Conservation (phyloP, 1,284 basidiomycete genomes). For the Chalciporus sp. region DNA sequence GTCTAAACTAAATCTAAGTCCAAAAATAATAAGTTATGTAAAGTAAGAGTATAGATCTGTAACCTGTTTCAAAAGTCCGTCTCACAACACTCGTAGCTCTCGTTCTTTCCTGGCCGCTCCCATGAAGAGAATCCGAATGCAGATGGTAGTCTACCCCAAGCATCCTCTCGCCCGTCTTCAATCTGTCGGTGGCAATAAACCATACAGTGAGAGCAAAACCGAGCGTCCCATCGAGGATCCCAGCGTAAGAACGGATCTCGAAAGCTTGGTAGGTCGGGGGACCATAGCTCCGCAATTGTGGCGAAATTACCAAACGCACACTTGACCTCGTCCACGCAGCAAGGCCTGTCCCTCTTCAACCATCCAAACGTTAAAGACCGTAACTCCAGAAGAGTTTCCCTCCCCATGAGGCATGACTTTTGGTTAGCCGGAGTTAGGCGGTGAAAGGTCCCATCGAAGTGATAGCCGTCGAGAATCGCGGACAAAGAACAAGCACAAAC, state of each 20-base stretch:
- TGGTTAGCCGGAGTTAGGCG: conserved; percentile 25
- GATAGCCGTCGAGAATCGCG: conserved; percentile 28
- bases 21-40: too few relatives aligned
- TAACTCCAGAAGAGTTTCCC: conserved; percentile 28
- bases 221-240: conserved; percentile 25
- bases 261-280: conserved; percentile 16
- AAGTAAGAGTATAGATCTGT: not conserved
- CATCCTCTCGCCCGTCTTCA: conserved; percentile 29
- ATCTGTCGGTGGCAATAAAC: conserved; percentile 28
- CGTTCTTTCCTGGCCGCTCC: conserved; percentile 12
- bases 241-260: conserved; percentile 28
- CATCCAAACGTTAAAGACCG: conserved; percentile 23
- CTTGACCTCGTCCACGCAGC: conserved; percentile 21
- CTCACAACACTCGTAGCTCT: conserved; percentile 11
- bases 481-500: conserved; percentile 19
- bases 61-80: conserved; percentile 5
- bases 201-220: conserved; percentile 26
- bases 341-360: conserved; percentile 18
- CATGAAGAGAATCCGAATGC: conserved; percentile 27
- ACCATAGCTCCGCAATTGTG: conserved; percentile 25
- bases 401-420: conserved; percentile 29
- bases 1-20: too few relatives aligned
- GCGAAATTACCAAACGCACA: conserved; percentile 25
- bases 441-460: conserved; percentile 19
- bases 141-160: conserved; percentile 21